A percentile compares a stretch with the other conserved stretches of the same genome.
phyloP scores from a whole-genome alignment of 352 stramenopile genomes.

The Hyphochytrium catenoides region DNA sequence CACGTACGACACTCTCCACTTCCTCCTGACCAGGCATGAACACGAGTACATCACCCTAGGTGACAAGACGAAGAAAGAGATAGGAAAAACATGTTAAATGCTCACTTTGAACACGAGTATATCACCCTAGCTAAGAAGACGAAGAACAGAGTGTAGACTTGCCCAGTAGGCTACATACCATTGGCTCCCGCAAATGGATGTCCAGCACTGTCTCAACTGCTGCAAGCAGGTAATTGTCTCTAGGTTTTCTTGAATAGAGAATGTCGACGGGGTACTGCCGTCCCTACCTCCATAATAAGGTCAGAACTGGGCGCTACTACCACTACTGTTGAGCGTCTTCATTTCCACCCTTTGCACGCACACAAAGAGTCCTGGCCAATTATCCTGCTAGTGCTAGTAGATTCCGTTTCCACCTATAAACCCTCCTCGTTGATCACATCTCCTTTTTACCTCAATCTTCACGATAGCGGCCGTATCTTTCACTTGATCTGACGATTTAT shows the following conservation, averaged over 20 bases:
- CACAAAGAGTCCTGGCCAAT: too few relatives aligned
- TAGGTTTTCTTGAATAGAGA: constrained; percentile 48
- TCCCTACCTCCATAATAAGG: constrained; percentile 47
- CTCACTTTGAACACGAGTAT: too few relatives aligned
- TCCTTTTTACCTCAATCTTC: too few relatives aligned
- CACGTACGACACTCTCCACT: constrained; percentile 67
- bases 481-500: too few relatives aligned
- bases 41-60: constrained; percentile 73
- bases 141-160: background rate
- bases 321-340: too few relatives aligned
- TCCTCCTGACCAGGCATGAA: constrained; percentile 84
- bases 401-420: too few relatives aligned
- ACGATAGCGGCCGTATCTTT: too few relatives aligned
- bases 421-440: too few relatives aligned
- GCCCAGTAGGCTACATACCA: constrained; percentile 1
- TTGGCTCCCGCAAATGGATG: constrained; percentile 32
- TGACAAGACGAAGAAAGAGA: constrained; percentile 11
- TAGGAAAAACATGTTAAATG: too few relatives aligned
- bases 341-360: too few relatives aligned
- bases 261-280: constrained; percentile 73
- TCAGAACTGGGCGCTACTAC: too few relatives aligned
- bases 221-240: constrained; percentile 34
- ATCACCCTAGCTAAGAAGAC: background rate
- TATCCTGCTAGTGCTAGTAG: too few relatives aligned
- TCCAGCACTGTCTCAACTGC: constrained; percentile 34